phyloP scores from a whole-genome alignment of 805 yeast species.

The Candida rishiriensis region DNA sequence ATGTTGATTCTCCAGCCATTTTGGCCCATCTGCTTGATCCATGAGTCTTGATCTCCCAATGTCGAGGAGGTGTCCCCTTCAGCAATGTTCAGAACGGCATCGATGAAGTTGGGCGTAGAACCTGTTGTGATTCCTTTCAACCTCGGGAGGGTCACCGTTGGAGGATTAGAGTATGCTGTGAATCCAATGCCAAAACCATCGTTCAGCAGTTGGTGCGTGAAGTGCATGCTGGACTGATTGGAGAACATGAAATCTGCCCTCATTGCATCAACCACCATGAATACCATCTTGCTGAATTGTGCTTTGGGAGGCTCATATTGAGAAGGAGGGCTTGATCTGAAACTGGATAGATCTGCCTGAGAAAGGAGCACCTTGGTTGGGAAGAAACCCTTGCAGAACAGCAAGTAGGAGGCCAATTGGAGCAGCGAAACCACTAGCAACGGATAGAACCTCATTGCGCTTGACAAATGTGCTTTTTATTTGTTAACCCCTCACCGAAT shows the following conservation, averaged over 20 bases:
- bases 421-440: constrained; percentile 17
- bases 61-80: constrained; percentile 76
- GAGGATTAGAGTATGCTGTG: constrained; percentile 91
- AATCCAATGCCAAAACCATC: constrained; percentile 75
- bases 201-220: constrained; percentile 60
- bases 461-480: no score
- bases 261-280: constrained; percentile 91
- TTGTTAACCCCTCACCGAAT: no score
- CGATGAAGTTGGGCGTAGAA: constrained; percentile 88
- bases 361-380: constrained; percentile 80
- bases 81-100: constrained; percentile 90
- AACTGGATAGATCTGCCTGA: constrained; percentile 44
- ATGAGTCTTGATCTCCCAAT: constrained; percentile 73
- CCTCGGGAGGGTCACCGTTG: constrained; percentile 94
- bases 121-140: constrained; percentile 93
- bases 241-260: constrained; percentile 83
- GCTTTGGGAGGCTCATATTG: constrained; percentile 30
- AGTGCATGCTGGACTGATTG: constrained; percentile 56
- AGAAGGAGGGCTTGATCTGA: constrained; percentile 29
- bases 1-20: constrained; percentile 55
- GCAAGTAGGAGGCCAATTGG: constrained; percentile 51
- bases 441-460: constrained; percentile 11
- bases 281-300: constrained; percentile 61
- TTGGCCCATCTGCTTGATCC: constrained; percentile 65
- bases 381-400: constrained; percentile 81